These are phyloP conservation scores for Eimeria sp. DNA, from an alignment of 169 alveolate species.

Conservation along the genomic window DNA sequence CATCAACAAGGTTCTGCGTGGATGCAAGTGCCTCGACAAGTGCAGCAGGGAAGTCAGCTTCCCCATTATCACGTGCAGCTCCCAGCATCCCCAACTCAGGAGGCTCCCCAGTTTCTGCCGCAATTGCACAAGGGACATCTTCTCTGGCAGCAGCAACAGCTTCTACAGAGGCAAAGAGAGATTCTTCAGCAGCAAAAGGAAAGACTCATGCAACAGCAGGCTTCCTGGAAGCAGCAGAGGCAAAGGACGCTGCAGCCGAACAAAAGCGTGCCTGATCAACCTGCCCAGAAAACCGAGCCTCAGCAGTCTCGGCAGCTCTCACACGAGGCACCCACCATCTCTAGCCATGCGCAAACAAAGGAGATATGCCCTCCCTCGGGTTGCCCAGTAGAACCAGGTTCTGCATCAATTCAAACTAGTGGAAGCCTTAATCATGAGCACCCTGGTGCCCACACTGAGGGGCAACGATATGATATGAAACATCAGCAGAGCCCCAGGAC, in stretches of 20 bases:
- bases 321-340: background rate
- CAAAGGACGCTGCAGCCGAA: background rate
- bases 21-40: slow-evolving; percentile 23
- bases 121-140: slow-evolving; percentile 39
- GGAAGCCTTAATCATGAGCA: background rate
- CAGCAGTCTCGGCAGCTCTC: background rate
- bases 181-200: slow-evolving; percentile 52
- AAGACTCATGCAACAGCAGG: slow-evolving; percentile 62
- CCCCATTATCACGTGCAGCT: background rate
- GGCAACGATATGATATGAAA: background rate
- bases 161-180: slow-evolving; percentile 47
- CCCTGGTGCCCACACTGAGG: background rate
- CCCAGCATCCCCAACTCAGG: background rate
- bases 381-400: background rate
- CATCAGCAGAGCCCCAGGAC: background rate
- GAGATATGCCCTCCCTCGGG: background rate
- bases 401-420: background rate
- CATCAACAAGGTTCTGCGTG: background rate
- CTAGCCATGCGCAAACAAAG: background rate
- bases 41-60: background rate
- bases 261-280: background rate
- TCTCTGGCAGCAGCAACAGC: slow-evolving; percentile 75
- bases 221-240: slow-evolving; percentile 32
- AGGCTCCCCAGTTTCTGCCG: background rate
- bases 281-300: background rate